Evolutionary conservation across 2,329 filamentous ascomycete genomes (phyloP).

Genomic region (Colletotrichum gigasporum): DNA sequence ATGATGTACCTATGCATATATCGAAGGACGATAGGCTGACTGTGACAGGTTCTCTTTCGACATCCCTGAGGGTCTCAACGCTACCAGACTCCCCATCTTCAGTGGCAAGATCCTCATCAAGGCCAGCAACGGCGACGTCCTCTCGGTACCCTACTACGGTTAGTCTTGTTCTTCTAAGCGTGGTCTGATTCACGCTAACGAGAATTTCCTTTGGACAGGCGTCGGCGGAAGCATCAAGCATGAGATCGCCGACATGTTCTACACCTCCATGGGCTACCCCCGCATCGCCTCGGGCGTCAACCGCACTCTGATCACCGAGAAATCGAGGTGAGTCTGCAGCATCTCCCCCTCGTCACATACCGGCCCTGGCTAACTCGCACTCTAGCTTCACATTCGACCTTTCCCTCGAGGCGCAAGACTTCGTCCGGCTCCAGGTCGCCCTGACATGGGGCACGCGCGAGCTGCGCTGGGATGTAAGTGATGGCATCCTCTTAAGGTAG

Average conservation of each 20-base stretch:
- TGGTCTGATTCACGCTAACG: background rate
- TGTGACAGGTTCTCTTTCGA: constrained; percentile 45
- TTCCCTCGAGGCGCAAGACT: constrained; percentile 35
- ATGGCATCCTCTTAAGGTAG: background rate
- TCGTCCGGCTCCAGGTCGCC: constrained; percentile 35
- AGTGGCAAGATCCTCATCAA: constrained; percentile 45
- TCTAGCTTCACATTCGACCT: constrained; percentile 37
- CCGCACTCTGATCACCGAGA: constrained; percentile 7
- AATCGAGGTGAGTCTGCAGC: background rate
- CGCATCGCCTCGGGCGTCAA: constrained; percentile 18
- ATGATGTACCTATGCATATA: background rate
- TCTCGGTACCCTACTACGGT: constrained; percentile 45
- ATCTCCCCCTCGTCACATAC: too few relatives aligned
- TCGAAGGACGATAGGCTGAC: background rate
- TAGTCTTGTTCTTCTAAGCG: background rate
- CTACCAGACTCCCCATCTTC: constrained; percentile 42
- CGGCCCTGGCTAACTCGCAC: background rate
- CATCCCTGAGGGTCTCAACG: constrained; percentile 38
- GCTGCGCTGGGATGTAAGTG: constrained; percentile 38
- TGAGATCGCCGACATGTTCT: constrained; percentile 14
- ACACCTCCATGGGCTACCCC: constrained; percentile 16
- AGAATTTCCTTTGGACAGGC: background rate
- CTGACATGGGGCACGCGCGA: constrained; percentile 39
- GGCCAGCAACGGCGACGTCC: constrained; percentile 42
- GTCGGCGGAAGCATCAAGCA: constrained; percentile 28